Evolutionary conservation across 495 filamentous ascomycete species (phyloP).

Genomic region (Xylaria curta): DNA sequence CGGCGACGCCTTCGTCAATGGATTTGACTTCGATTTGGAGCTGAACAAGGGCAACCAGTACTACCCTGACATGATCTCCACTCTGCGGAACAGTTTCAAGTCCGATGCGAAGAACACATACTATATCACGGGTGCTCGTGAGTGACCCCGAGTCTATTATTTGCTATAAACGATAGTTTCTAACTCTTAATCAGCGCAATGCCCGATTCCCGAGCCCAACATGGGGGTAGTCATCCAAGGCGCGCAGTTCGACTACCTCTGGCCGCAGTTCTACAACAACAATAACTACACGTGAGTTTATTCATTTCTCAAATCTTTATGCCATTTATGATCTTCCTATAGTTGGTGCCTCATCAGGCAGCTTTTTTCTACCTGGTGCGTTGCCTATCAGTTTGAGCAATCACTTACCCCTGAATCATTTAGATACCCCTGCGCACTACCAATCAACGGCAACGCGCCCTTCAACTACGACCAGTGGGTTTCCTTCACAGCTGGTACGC

Average conservation of each 20-base stretch:
- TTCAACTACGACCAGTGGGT: conserved; percentile 57
- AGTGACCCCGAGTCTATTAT: too few relatives aligned
- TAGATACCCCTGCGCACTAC: conserved; percentile 38
- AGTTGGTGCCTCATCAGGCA: not conserved
- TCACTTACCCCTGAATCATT: not conserved
- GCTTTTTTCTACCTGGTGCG: not conserved
- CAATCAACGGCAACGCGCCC: conserved; percentile 41
- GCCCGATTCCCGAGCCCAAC: conserved; percentile 59
- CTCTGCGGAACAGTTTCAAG: conserved; percentile 55
- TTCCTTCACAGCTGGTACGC: conserved; percentile 45
- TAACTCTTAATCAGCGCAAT: conserved; percentile 46
- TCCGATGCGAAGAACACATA: conserved; percentile 52
- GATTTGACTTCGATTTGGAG: conserved; percentile 67
- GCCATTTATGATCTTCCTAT: not conserved
- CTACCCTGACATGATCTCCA: conserved; percentile 49
- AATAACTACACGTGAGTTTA: conserved; percentile 39
- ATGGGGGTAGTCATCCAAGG: conserved; percentile 59
- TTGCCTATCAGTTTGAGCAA: not conserved
- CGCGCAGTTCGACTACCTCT: conserved; percentile 53
- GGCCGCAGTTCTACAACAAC: conserved; percentile 57
- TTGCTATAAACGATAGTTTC: too few relatives aligned
- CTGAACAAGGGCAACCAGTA: conserved; percentile 48
- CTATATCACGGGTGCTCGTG: conserved; percentile 61
- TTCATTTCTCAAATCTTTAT: not conserved
- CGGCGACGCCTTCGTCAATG: conserved; percentile 58